Conservation (phyloP, 139 green algal species). For the Tetradesmus lagerheimii region DNA sequence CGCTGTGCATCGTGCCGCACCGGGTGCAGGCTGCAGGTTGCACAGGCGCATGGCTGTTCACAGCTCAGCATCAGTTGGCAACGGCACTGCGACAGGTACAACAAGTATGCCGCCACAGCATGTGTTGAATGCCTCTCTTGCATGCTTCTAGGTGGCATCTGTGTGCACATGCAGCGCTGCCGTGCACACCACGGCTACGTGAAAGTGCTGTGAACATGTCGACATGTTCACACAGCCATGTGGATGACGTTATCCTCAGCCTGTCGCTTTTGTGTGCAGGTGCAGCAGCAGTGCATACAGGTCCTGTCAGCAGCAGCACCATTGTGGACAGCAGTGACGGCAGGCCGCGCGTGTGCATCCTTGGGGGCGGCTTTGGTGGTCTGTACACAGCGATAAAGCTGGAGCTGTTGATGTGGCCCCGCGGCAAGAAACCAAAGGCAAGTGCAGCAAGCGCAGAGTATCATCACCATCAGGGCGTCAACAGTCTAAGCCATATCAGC, state of each 20-base stretch:
- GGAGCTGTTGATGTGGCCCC: slow-evolving; percentile 90
- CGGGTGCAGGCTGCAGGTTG: neutral
- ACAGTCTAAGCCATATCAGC: too few species aligned
- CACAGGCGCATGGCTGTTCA: neutral
- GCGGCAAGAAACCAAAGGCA: slow-evolving; percentile 84
- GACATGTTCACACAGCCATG: too few species aligned
- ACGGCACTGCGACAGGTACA: neutral
- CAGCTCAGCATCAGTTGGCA: neutral
- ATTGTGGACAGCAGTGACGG: slow-evolving; percentile 3
- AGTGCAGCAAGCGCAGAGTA: neutral
- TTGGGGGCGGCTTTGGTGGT: slow-evolving; percentile 98
- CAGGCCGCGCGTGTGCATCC: slow-evolving; percentile 86
- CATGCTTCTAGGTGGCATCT: neutral
- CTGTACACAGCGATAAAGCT: slow-evolving; percentile 97
- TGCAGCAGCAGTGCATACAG: neutral
- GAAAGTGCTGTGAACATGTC: neutral
- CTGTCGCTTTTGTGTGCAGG: neutral
- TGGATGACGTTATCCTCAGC: too few species aligned
- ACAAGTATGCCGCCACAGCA: too few species aligned
- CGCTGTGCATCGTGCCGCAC: neutral
- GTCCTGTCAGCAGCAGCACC: neutral
- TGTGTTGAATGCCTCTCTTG: neutral
- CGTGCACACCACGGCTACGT: neutral
- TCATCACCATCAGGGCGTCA: too few species aligned
- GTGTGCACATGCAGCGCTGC: neutral